Evolutionary conservation across 1,284 basidiomycete species (phyloP).

Genomic region (Phylloboletellus chloephorus): DNA sequence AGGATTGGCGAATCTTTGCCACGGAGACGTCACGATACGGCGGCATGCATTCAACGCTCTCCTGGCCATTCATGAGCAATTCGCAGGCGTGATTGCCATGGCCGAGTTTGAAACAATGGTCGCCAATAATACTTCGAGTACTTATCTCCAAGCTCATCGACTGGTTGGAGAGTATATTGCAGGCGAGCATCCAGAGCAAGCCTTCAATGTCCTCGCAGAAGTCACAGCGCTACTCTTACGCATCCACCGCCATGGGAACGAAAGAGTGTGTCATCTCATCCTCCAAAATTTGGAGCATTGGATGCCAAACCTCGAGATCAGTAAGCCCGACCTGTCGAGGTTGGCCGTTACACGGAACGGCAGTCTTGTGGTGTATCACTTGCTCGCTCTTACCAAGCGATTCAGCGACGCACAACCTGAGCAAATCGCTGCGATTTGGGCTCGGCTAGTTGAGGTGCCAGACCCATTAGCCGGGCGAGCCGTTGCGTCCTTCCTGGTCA

Average conservation of each 20-base stretch:
- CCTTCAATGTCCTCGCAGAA: constrained; percentile 66
- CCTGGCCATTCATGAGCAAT: constrained; percentile 67
- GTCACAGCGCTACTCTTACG: constrained; percentile 71
- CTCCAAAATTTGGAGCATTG: constrained; percentile 76
- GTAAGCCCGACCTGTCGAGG: constrained; percentile 25
- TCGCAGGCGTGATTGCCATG: constrained; percentile 56
- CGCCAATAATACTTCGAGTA: constrained; percentile 67
- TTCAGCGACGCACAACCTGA: constrained; percentile 76
- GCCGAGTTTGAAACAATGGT: constrained; percentile 74
- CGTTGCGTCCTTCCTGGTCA: constrained; percentile 78
- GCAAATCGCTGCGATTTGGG: constrained; percentile 82
- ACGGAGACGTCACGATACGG: constrained; percentile 64
- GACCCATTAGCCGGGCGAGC: constrained; percentile 75
- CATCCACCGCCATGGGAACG: constrained; percentile 50
- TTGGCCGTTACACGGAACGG: constrained; percentile 52
- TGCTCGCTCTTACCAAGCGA: constrained; percentile 79
- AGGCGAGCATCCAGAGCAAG: constrained; percentile 71
- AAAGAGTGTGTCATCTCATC: constrained; percentile 50
- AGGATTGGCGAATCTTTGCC: constrained; percentile 81
- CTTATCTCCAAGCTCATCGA: constrained; percentile 79
- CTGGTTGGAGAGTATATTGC: constrained; percentile 77
- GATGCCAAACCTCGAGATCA: constrained; percentile 69
- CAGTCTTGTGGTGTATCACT: constrained; percentile 69
- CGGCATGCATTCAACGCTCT: constrained; percentile 76
- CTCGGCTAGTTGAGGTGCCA: constrained; percentile 64